These are phyloP conservation scores for Coelastrella sp. DNA, from an alignment of 139 green algal genomes.

Conservation along the genomic window DNA sequence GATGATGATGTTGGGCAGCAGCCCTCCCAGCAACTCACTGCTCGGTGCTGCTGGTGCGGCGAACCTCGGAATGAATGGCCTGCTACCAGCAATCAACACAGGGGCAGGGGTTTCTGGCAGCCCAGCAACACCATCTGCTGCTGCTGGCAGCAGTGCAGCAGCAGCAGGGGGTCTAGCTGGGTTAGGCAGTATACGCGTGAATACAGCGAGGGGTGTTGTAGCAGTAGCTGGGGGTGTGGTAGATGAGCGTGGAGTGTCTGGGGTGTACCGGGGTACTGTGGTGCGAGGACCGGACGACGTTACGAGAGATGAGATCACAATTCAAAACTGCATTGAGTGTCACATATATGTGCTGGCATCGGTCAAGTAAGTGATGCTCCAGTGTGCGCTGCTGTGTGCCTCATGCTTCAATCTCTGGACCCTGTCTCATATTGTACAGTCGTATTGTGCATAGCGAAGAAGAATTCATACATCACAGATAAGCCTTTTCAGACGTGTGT, in stretches of 20 bases:
- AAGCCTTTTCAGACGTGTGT: no score
- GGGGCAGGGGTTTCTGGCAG: neutral
- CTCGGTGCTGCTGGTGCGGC: conserved; percentile 17
- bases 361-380: conserved; percentile 60
- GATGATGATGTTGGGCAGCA: neutral
- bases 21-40: conserved; percentile 5
- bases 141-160: conserved; percentile 17
- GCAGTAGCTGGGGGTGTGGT: conserved; percentile 46
- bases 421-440: no score
- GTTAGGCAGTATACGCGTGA: conserved; percentile 23
- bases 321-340: conserved; percentile 90
- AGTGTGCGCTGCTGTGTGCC: neutral
- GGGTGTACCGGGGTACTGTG: conserved; percentile 82
- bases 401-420: no score
- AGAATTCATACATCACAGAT: no score
- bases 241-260: conserved; percentile 63
- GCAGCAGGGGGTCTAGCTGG: neutral
- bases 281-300: conserved; percentile 85
- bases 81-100: conserved; percentile 11
- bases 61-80: conserved; percentile 2
- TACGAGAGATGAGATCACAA: conserved; percentile 52
- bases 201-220: conserved; percentile 24
- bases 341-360: conserved; percentile 90
- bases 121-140: conserved; percentile 14
- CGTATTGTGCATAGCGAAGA: no score